Percentiles rank a stretch among this genome's conserved stretches.
These are phyloP conservation scores for Pleurotus tuoliensis DNA, from an alignment of 768 basidiomycete species.

Conservation along the genomic window DNA sequence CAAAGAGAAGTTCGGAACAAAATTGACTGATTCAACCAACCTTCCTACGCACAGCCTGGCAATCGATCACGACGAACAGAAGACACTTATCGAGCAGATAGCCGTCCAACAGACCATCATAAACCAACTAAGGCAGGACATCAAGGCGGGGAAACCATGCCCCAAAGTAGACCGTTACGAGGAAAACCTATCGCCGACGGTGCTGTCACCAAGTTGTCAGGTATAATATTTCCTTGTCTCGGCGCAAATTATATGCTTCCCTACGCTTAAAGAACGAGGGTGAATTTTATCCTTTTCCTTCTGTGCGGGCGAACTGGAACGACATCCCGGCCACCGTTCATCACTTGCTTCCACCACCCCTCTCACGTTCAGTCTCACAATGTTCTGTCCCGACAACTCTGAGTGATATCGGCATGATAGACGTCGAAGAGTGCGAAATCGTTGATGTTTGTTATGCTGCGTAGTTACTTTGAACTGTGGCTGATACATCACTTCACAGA, in stretches of 20 bases:
- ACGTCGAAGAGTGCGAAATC: neutral
- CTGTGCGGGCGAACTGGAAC: neutral
- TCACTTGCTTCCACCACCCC: conserved; percentile 9
- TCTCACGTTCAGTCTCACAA: neutral
- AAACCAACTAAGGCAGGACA: conserved; percentile 32
- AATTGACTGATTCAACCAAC: conserved; percentile 11
- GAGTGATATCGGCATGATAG: neutral
- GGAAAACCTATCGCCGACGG: conserved; percentile 12
- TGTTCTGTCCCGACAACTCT: neutral
- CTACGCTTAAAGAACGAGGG: neutral
- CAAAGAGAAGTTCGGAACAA: conserved; percentile 28
- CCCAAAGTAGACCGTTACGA: conserved; percentile 29
- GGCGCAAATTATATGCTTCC: neutral
- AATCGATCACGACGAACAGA: conserved; percentile 19
- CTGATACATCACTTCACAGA: conserved; percentile 6
- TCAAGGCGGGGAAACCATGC: conserved; percentile 26
- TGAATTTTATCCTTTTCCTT: neutral
- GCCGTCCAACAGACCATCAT: conserved; percentile 31
- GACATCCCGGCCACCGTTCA: neutral
- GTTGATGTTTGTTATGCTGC: neutral
- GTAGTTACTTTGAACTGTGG: neutral
- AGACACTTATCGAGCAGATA: conserved; percentile 33
- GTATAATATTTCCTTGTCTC: neutral
- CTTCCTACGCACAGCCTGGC: conserved; percentile 10
- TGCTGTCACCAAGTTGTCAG: neutral